phyloP scores from a whole-genome alignment of 192 early-diverging fungal species.

The Backusella psychrophila region DNA sequence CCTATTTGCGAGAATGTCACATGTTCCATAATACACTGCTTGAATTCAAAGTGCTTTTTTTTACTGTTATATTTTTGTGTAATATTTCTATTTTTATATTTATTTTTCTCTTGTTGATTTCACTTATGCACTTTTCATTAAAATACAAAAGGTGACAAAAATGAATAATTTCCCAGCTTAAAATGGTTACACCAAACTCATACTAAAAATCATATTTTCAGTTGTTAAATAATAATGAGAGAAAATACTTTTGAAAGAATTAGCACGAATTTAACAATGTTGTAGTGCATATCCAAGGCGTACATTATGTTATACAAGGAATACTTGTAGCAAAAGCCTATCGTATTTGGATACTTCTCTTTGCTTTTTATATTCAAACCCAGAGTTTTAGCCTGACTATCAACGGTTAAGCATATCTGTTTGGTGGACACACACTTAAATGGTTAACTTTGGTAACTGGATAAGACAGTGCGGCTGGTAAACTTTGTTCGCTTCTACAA shows the following conservation, averaged over 20 bases:
- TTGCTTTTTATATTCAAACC: neutral
- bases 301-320: neutral
- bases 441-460: neutral
- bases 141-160: neutral
- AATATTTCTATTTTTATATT: constrained; percentile 1
- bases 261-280: neutral
- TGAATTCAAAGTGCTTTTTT: neutral
- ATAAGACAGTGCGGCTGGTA: neutral
- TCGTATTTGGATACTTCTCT: neutral
- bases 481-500: too few species aligned
- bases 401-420: neutral
- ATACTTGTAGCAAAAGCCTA: neutral
- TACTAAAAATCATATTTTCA: neutral
- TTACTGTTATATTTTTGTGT: neutral
- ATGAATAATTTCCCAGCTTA: neutral
- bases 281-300: neutral
- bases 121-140: neutral
- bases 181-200: neutral
- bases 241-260: neutral
- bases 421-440: neutral
- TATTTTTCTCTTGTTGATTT: neutral
- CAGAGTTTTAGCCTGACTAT: neutral
- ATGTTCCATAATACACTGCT: neutral
- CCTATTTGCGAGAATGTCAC: constrained; percentile 6
- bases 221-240: neutral